Base-by-base conservation (phyloP, 1,139 yeast species). In the Cylindricascospora bacillispora region DNA sequence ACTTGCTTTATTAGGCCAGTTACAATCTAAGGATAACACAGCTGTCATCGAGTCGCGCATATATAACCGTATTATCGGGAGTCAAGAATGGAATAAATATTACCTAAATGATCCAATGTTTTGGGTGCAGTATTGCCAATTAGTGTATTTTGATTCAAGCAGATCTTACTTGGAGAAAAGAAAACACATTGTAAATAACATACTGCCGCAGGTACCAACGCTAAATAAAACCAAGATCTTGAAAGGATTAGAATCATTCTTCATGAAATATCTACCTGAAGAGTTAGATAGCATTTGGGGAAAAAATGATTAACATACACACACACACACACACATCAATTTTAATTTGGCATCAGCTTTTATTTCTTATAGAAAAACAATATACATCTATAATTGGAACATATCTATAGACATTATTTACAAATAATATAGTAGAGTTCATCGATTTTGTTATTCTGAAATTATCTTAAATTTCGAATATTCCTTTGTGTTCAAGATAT, bases 401-500 rank as follows among this genome's bases (percentile, higher is more conserved):
- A n/a, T n/a, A n/a, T n/a, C n/a, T n/a, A n/a, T n/a, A n/a, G n/a
- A n/a, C n/a, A n/a, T n/a, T 11, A 9, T 16, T 17, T n/a, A 22
- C 7, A 7, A 12, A 22, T 7, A 22, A 22, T 12, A 22, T 22
- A 7, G 21, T 18, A 18, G 10, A 7, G 21, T 18, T 18, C n/a
- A n/a, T n/a, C n/a, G 21, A 18, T 18, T 7, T 18, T 10, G 10
- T 7, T 18, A 7, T 18, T 7, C 21, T 7, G 21, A 7, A 18
- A 18, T 18, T 10, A 18, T 18, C 21, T 7, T n/a, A n/a, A n/a
- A n/a, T n/a, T n/a, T n/a, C n/a, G n/a, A n/a, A n/a, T 18, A 18
- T 18, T 18, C 21, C 23, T 21, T 27, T 16, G 25, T 35, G 18
- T 31, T 25, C 22, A 80, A 59, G 3, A 70, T 64, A 18, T 61